Conservation (phyloP, 768 basidiomycete species). For the Gloeostereum incarnatum region DNA sequence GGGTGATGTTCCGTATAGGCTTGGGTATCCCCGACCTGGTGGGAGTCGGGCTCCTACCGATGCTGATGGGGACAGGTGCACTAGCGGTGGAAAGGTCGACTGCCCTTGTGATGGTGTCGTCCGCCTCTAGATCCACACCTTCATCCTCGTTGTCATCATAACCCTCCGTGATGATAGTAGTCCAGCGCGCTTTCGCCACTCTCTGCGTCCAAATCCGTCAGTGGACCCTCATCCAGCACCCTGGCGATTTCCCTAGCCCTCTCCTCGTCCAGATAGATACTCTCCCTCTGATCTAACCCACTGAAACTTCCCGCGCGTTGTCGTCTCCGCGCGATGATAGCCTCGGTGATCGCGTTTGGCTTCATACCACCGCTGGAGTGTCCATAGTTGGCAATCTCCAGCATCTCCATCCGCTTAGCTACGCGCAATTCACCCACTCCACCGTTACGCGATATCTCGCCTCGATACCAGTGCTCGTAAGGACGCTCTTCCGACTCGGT, state of each 20-base stretch:
- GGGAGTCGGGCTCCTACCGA: constrained; percentile 34
- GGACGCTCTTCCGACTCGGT: constrained; percentile 75
- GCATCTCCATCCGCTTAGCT: constrained; percentile 70
- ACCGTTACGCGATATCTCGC: constrained; percentile 78
- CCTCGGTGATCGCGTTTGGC: constrained; percentile 12
- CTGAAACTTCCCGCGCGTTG: constrained; percentile 62
- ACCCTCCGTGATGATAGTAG: constrained; percentile 15
- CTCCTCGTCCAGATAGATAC: constrained; percentile 62
- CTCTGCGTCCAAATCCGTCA: constrained; percentile 66
- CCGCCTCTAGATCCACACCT: too few relatives aligned
- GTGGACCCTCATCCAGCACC: constrained; percentile 69
- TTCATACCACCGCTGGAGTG: constrained; percentile 27
- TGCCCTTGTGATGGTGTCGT: constrained; percentile 1
- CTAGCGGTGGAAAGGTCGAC: constrained; percentile 14
- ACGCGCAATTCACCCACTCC: constrained; percentile 82
- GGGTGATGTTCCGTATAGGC: neutral
- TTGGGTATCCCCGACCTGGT: constrained; percentile 28
- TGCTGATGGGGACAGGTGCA: constrained; percentile 16
- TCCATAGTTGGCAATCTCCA: constrained; percentile 82
- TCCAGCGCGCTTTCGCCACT: constrained; percentile 23
- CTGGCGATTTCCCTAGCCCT: constrained; percentile 31
- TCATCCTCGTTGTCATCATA: too few relatives aligned
- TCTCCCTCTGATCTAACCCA: constrained; percentile 47
- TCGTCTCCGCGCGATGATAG: constrained; percentile 23
- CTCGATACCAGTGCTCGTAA: constrained; percentile 87